Evolutionary conservation across 371 early-diverging fungal species (phyloP).

Genomic region (Mucor circinelloides): DNA sequence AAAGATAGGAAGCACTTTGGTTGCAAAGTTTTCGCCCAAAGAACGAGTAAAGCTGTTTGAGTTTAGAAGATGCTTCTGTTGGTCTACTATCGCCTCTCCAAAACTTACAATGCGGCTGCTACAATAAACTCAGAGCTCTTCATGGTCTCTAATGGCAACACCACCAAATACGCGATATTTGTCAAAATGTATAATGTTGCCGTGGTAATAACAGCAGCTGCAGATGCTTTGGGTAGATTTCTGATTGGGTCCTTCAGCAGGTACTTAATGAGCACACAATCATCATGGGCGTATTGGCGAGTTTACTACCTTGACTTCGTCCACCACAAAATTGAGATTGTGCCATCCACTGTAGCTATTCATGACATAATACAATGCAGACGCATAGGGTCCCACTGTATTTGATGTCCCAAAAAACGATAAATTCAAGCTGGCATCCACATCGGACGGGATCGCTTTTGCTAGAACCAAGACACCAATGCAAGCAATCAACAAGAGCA

Average conservation of each 20-base stretch:
- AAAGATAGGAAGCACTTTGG: conserved; percentile 37
- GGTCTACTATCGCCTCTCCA: no score
- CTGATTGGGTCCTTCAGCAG: conserved; percentile 43
- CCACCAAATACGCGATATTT: conserved; percentile 43
- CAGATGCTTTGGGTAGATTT: conserved; percentile 41
- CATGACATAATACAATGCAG: conserved; percentile 47
- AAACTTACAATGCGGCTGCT: conserved; percentile 45
- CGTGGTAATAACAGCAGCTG: conserved; percentile 30
- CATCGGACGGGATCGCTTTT: conserved; percentile 33
- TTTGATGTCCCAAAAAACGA: conserved; percentile 40
- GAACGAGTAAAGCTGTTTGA: conserved; percentile 35
- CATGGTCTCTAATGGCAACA: conserved; percentile 35
- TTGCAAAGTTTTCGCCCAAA: conserved; percentile 42
- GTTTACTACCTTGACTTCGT: conserved; percentile 45
- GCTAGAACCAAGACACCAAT: conserved; percentile 30
- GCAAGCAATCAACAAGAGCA: conserved; percentile 28
- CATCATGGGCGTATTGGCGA: neutral
- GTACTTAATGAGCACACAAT: neutral
- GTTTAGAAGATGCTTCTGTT: neutral
- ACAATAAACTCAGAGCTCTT: conserved; percentile 43
- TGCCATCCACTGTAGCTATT: conserved; percentile 49
- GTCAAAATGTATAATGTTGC: conserved; percentile 38
- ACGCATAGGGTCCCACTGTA: conserved; percentile 43
- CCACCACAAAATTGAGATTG: conserved; percentile 39
- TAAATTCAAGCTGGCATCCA: conserved; percentile 26